Percentiles rank a stretch among this genome's conserved stretches.
Evolutionary conservation across 139 green algal species (phyloP).

Genomic region (Limnomonas spitsbergensis): DNA sequence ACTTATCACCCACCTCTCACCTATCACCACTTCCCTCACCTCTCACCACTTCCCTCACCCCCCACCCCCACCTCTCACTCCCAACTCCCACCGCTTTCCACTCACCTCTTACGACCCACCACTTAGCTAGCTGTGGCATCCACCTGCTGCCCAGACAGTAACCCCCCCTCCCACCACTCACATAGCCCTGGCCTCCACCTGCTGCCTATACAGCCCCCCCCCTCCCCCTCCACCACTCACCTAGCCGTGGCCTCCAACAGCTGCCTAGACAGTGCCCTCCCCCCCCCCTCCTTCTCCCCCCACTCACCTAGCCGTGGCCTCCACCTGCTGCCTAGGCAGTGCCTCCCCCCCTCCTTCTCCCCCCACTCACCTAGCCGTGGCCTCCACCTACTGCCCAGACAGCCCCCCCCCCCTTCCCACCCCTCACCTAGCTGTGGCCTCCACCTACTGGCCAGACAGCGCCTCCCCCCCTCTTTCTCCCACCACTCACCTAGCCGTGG

Average conservation of each 20-base stretch:
- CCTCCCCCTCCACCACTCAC: neutral
- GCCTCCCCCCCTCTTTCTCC: neutral
- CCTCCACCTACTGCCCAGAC: neutral
- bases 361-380: neutral
- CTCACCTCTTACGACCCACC: too few species aligned
- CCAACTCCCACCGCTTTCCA: too few species aligned
- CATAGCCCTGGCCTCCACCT: constrained; percentile 46
- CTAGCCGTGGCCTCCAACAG: neutral
- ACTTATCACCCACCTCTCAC: too few species aligned
- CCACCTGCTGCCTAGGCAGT: constrained; percentile 37
- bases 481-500: neutral
- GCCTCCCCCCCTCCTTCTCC: neutral
- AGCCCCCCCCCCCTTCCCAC: neutral
- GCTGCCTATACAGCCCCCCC: constrained; percentile 19
- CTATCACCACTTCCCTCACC: too few species aligned
- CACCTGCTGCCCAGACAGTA: too few species aligned
- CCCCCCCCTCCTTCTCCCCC: neutral
- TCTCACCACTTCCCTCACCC: too few species aligned
- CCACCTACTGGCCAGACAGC: neutral
- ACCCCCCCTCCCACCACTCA: too few species aligned
- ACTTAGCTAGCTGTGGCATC: too few species aligned
- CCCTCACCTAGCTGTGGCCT: neutral
- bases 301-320: constrained; percentile 37
- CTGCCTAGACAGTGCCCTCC: neutral
- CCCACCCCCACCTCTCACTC: too few species aligned